Evolutionary conservation across 257 asterid genomes (phyloP).

Genomic region (Perilla frutescens): DNA sequence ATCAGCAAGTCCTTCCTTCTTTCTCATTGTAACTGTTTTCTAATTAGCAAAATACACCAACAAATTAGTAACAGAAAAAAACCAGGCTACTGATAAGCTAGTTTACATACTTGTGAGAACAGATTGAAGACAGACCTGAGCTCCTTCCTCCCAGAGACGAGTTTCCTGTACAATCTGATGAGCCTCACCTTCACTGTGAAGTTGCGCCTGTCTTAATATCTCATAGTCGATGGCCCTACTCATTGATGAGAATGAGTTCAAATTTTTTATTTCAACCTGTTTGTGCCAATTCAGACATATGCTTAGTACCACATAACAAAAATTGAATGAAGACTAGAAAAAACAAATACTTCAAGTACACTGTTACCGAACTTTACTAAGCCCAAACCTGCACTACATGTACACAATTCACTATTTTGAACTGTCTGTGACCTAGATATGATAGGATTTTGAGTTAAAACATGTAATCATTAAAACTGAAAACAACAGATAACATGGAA

Average conservation of each 20-base stretch:
- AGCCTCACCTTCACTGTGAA: slow-evolving; percentile 78
- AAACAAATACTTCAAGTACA: background rate
- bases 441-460: background rate
- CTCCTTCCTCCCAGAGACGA: slow-evolving; percentile 98
- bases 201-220: slow-evolving; percentile 85
- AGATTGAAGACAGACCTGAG: slow-evolving; percentile 72
- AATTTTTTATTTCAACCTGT: slow-evolving; percentile 96
- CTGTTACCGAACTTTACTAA: slow-evolving; percentile 18
- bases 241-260: slow-evolving; percentile 94
- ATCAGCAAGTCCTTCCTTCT: slow-evolving; percentile 98
- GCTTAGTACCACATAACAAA: slow-evolving; percentile 2
- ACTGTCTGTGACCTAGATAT: background rate
- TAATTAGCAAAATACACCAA: slow-evolving; percentile 43
- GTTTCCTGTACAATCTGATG: slow-evolving; percentile 93
- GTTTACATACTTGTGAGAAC: slow-evolving; percentile 13
- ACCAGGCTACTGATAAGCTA: background rate
- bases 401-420: background rate
- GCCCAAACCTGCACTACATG: slow-evolving; percentile 10
- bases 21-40: slow-evolving; percentile 97
- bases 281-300: slow-evolving; percentile 30
- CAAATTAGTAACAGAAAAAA: slow-evolving; percentile 26
- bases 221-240: slow-evolving; percentile 95
- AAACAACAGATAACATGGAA: background rate
- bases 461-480: background rate
- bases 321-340: slow-evolving; percentile 1